Evolutionary conservation across 768 basidiomycete species (phyloP).

Genomic region (Scleroderma bovista): DNA sequence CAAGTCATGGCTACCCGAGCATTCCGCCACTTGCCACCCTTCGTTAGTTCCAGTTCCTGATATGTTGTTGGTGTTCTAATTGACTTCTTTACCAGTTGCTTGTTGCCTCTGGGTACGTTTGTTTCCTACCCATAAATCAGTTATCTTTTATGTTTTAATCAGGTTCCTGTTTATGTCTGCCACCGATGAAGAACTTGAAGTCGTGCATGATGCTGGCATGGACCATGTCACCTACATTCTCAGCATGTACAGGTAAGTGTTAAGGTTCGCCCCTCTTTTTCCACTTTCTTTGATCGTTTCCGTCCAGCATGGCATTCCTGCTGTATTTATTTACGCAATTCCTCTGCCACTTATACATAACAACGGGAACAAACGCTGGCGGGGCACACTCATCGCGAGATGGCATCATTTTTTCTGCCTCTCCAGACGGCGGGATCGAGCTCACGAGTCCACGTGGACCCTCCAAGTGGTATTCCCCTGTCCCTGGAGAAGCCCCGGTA

Average conservation of each 20-base stretch:
- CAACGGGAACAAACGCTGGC: slow-evolving; percentile 54
- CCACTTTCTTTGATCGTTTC: background rate
- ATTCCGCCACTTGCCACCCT: slow-evolving; percentile 86
- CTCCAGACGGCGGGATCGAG: slow-evolving; percentile 36
- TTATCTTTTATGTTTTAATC: background rate
- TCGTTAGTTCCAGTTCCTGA: slow-evolving; percentile 47
- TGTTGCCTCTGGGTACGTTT: slow-evolving; percentile 60
- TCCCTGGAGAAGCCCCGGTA: slow-evolving; percentile 36
- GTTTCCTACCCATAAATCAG: background rate
- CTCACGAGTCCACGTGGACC: slow-evolving; percentile 28
- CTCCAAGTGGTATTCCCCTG: slow-evolving; percentile 62
- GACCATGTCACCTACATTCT: slow-evolving; percentile 90
- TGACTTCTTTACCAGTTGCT: slow-evolving; percentile 45
- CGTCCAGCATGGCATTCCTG: slow-evolving; percentile 61
- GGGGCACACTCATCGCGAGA: background rate
- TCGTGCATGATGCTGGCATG: slow-evolving; percentile 65
- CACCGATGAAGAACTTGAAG: slow-evolving; percentile 84
- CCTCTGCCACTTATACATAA: slow-evolving; percentile 65
- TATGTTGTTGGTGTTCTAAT: slow-evolving; percentile 1
- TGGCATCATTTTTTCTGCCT: slow-evolving; percentile 16
- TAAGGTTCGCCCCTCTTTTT: background rate
- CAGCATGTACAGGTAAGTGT: slow-evolving; percentile 69
- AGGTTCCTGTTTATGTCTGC: slow-evolving; percentile 88
- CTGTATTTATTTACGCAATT: slow-evolving; percentile 69
- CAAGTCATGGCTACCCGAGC: slow-evolving; percentile 43